Evolutionary conservation across 768 basidiomycete genomes (phyloP).

Genomic region (Xerocomellus chrysenteron): DNA sequence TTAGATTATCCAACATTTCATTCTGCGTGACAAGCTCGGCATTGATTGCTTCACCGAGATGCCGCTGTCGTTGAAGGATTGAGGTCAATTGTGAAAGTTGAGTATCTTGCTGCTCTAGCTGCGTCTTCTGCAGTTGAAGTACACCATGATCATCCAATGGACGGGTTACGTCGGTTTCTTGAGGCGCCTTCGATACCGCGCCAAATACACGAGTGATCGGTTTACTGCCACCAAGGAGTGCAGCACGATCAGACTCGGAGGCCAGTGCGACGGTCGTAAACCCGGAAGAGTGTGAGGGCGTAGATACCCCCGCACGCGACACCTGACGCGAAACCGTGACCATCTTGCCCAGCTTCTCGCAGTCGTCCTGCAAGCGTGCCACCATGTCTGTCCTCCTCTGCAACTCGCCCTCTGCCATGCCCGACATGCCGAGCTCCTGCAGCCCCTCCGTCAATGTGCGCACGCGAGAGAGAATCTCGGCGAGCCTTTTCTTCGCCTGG

Average conservation of each 20-base stretch:
- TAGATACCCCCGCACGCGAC: conserved; percentile 36
- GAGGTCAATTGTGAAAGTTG: conserved; percentile 80
- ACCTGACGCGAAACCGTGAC: conserved; percentile 70
- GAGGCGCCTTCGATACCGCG: conserved; percentile 47
- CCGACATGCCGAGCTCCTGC: conserved; percentile 58
- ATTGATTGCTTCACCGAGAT: conserved; percentile 83
- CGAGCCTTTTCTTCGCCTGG: conserved; percentile 82
- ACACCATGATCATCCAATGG: conserved; percentile 85
- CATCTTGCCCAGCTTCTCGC: conserved; percentile 84
- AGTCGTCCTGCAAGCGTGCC: conserved; percentile 84
- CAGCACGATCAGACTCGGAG: conserved; percentile 60
- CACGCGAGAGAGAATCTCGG: conserved; percentile 72
- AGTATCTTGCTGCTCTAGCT: conserved; percentile 81
- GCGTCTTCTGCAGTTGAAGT: conserved; percentile 71
- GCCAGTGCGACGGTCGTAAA: conserved; percentile 34
- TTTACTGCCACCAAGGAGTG: conserved; percentile 54
- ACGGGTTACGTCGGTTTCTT: conserved; percentile 84
- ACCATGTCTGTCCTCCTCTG: conserved; percentile 88
- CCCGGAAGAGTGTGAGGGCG: conserved; percentile 27
- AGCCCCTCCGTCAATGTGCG: conserved; percentile 69
- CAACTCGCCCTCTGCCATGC: conserved; percentile 90
- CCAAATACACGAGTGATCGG: conserved; percentile 81
- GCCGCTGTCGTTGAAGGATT: conserved; percentile 80
- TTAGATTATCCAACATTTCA: conserved; percentile 80
- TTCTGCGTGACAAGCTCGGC: conserved; percentile 82